Base-by-base conservation (phyloP, 176 grass and related monocot species). In the Otatea glauca region DNA sequence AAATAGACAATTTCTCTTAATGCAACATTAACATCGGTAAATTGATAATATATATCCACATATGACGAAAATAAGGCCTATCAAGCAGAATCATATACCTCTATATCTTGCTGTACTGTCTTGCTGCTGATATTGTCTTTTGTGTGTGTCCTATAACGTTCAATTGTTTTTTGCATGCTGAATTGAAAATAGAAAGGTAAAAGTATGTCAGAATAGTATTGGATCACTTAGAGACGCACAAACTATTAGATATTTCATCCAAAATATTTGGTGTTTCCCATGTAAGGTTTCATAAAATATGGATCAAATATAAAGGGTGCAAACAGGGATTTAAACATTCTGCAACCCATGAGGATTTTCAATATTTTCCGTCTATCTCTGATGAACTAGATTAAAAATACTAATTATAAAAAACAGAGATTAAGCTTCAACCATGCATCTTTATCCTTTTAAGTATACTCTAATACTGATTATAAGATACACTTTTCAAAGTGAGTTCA, bases 141-240 rank as follows among this genome's bases (percentile, higher is more conserved):
- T 78, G 87, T 58, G 37, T 84, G 59, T 34, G 71, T 84, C 68
- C 20, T 89, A 78, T 94, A 94, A 9, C 92, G 92, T 54, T 89
- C 89, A 59, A 94, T 82, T 79, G 89, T 94, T 84, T 87, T 87
- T 35, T 74, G 86, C 76, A 89, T 81, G 78, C 92, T 94, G 83
- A 77, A 74, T 65, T 42, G 17, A 60, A 72, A 72, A 48, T 38
- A 24, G 42, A 81, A 42, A 53, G 53, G 39, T 35, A 54, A 86
- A 68, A 11, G n/a, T 50, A 5, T 70, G 27, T 59, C 56, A 86
- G 5, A 47, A 87, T 32, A 50, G 39, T 54, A 74, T 37, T 45
- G 7, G 45, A 42, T 78, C 9, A 78, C 49, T 72, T 45, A 54
- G 29, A 50, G 34, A 60, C n/a, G 35, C 18, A 21, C 53, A 65